A percentile compares a stretch with the other conserved stretches of the same genome.
Evolutionary conservation across 305 asterid genomes (phyloP).

Genomic region (Salvia sclarea): DNA sequence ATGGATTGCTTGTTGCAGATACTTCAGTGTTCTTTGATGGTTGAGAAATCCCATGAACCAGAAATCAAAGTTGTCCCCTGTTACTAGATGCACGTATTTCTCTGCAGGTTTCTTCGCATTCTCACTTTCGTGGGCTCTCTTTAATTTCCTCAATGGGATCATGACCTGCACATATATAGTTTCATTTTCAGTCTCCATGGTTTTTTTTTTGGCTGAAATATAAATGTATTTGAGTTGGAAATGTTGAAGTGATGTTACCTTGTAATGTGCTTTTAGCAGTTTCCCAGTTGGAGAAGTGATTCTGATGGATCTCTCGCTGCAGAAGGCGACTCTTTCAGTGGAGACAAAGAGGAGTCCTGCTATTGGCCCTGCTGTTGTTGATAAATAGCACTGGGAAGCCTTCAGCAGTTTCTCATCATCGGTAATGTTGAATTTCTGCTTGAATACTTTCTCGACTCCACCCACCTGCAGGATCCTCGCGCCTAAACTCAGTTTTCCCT

Average conservation of each 20-base stretch:
- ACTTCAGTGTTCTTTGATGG: conserved; percentile 45
- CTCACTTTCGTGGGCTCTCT: conserved; percentile 44
- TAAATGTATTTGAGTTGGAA: neutral
- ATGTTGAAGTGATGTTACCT: conserved; percentile 34
- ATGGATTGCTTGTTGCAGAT: conserved; percentile 44
- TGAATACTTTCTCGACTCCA: conserved; percentile 54
- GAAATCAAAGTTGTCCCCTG: conserved; percentile 50
- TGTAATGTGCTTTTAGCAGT: conserved; percentile 48
- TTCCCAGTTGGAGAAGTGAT: conserved; percentile 47
- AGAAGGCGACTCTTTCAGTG: conserved; percentile 52
- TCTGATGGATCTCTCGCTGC: conserved; percentile 62
- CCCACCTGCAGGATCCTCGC: conserved; percentile 61
- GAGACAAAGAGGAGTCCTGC: conserved; percentile 61
- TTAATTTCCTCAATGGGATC: conserved; percentile 45
- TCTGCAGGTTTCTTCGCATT: conserved; percentile 42
- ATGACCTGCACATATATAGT: conserved; percentile 40
- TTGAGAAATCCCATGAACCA: conserved; percentile 63
- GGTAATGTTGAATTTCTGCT: conserved; percentile 43
- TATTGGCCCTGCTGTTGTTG: conserved; percentile 63
- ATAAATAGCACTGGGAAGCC: conserved; percentile 63
- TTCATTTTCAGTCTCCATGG: conserved; percentile 18
- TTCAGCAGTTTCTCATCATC: conserved; percentile 52
- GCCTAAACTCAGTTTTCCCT: conserved; percentile 53
- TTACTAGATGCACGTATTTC: conserved; percentile 54
- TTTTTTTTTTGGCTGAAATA: neutral